phyloP scores from a whole-genome alignment of 2,329 filamentous ascomycete species.

The Claviceps spartinae region DNA sequence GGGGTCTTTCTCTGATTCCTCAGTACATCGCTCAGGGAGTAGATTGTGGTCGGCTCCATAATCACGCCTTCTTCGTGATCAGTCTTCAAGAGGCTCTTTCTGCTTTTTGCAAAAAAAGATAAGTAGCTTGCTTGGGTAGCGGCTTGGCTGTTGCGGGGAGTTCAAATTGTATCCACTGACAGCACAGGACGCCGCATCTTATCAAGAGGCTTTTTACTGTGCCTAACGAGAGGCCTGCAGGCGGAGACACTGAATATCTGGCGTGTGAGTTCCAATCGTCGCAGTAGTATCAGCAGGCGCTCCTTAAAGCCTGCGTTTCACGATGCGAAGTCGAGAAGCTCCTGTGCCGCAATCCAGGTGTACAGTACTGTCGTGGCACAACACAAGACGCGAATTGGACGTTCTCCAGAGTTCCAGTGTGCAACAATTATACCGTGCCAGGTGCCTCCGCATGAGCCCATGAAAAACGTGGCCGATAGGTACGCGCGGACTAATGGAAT shows the following conservation, averaged over 20 bases:
- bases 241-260: slow-evolving; percentile 16
- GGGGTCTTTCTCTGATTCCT: slow-evolving; percentile 72
- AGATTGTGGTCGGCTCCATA: slow-evolving; percentile 69
- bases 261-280: slow-evolving; percentile 12
- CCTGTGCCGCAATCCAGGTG: slow-evolving; percentile 76
- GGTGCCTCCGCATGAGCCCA: slow-evolving; percentile 13
- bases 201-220: neutral
- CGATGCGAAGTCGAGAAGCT: slow-evolving; percentile 79
- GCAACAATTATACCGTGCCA: slow-evolving; percentile 34
- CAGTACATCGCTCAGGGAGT: slow-evolving; percentile 65
- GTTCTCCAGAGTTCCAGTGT: slow-evolving; percentile 60
- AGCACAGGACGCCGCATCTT: neutral
- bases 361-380: slow-evolving; percentile 82
- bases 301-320: slow-evolving; percentile 32
- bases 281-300: slow-evolving; percentile 18
- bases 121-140: slow-evolving; percentile 58
- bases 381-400: slow-evolving; percentile 74
- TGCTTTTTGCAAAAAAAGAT: slow-evolving; percentile 58
- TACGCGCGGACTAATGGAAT: slow-evolving; percentile 16
- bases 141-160: slow-evolving; percentile 65
- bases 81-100: slow-evolving; percentile 64
- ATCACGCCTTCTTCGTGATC: slow-evolving; percentile 83
- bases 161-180: slow-evolving; percentile 34
- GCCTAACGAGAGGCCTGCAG: slow-evolving; percentile 1
- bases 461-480: slow-evolving; percentile 20